Evolutionary conservation across 2,329 filamentous ascomycete species (phyloP).

Genomic region (Whalleya microplaca): DNA sequence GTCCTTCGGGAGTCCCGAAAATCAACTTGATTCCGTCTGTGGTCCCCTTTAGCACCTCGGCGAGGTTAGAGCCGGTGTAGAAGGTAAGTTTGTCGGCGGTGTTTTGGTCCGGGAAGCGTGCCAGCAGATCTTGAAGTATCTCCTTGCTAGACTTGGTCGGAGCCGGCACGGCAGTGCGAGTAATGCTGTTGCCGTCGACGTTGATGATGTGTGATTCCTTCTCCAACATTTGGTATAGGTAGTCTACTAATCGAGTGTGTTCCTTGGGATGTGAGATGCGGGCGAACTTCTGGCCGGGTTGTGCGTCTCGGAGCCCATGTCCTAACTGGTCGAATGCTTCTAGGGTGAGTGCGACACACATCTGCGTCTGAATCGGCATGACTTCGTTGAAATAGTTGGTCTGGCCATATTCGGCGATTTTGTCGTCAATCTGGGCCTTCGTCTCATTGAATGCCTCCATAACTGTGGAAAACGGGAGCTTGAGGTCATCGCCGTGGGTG

Average conservation of each 20-base stretch:
- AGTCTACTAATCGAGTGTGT: slow-evolving; percentile 37
- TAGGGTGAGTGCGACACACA: slow-evolving; percentile 27
- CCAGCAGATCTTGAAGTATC: slow-evolving; percentile 36
- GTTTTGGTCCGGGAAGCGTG: slow-evolving; percentile 31
- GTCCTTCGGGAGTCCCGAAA: slow-evolving; percentile 42
- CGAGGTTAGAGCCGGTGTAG: slow-evolving; percentile 33
- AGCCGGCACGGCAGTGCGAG: slow-evolving; percentile 31
- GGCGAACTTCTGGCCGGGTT: slow-evolving; percentile 20
- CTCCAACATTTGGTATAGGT: slow-evolving; percentile 41
- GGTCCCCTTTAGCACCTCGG: slow-evolving; percentile 37
- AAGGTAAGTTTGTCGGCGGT: slow-evolving; percentile 32
- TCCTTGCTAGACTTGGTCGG: slow-evolving; percentile 30
- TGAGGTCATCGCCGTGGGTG: slow-evolving; percentile 14
- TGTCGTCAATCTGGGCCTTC: slow-evolving; percentile 34
- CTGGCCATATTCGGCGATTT: slow-evolving; percentile 26
- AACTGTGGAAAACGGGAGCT: slow-evolving; percentile 23
- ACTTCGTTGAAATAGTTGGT: slow-evolving; percentile 32
- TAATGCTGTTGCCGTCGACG: slow-evolving; percentile 28
- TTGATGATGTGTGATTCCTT: slow-evolving; percentile 39
- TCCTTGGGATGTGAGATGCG: slow-evolving; percentile 33
- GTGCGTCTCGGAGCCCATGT: slow-evolving; percentile 25
- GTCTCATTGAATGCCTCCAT: slow-evolving; percentile 36
- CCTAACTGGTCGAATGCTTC: slow-evolving; percentile 43
- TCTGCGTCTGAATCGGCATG: slow-evolving; percentile 30
- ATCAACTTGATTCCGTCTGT: slow-evolving; percentile 44